phyloP scores from a whole-genome alignment of 1,139 yeast species.

The Yamadazyma diospyri region DNA sequence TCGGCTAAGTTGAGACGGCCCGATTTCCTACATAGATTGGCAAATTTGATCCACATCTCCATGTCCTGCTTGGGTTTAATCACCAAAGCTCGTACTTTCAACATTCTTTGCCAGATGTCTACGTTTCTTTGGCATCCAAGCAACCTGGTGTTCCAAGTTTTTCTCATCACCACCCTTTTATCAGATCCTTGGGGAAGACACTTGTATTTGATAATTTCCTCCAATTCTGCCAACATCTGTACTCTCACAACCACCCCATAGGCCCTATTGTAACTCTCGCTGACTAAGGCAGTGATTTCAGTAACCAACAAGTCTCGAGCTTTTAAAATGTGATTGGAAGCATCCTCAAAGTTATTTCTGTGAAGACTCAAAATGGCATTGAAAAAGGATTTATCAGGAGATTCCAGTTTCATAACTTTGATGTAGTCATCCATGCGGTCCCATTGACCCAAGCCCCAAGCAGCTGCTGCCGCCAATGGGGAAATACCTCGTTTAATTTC shows the following conservation, averaged over 20 bases:
- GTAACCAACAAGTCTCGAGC: conserved; percentile 91
- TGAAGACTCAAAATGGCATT: conserved; percentile 86
- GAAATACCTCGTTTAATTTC: conserved; percentile 86
- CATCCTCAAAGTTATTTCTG: conserved; percentile 80
- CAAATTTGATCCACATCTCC: conserved; percentile 98
- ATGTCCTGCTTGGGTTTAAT: conserved; percentile 94
- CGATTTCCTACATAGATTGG: conserved; percentile 90
- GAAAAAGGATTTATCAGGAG: conserved; percentile 93
- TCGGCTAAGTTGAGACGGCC: conserved; percentile 92
- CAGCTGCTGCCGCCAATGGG: conserved; percentile 97
- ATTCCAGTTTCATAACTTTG: conserved; percentile 82
- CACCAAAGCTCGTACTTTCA: conserved; percentile 89
- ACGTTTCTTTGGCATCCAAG: conserved; percentile 95
- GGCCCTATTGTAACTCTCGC: conserved; percentile 95
- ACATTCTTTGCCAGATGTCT: conserved; percentile 96
- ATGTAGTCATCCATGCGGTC: conserved; percentile 92
- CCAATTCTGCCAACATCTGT: conserved; percentile 95
- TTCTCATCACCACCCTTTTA: conserved; percentile 72
- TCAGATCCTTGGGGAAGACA: conserved; percentile 79
- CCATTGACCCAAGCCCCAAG: conserved; percentile 99
- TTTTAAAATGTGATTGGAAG: conserved; percentile 69
- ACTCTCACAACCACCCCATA: conserved; percentile 95
- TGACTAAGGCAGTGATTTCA: conserved; percentile 89
- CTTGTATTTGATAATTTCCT: conserved; percentile 89
- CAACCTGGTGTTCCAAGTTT: conserved; percentile 91